Conservation (phyloP, 2,329 filamentous ascomycete species). For the Diplodia intermedia region DNA sequence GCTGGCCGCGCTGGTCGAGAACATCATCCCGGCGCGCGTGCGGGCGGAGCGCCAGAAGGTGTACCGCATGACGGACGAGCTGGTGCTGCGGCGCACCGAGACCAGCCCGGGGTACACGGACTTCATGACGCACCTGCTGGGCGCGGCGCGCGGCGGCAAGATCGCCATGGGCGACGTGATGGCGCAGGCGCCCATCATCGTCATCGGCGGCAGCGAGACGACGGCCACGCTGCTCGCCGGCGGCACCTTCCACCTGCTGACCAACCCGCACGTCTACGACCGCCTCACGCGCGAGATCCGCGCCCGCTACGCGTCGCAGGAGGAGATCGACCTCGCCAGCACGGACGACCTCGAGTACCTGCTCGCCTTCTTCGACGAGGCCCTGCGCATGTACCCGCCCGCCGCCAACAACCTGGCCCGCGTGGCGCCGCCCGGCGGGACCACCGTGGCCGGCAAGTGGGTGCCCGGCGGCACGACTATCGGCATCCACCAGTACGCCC, state of each 20-base stretch:
- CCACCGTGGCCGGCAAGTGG: slow-evolving; percentile 45
- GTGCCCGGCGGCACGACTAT: slow-evolving; percentile 44
- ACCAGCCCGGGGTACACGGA: slow-evolving; percentile 16
- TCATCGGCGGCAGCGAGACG: slow-evolving; percentile 55
- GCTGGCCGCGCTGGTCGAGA: background rate
- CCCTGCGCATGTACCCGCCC: slow-evolving; percentile 52
- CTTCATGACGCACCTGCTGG: slow-evolving; percentile 20
- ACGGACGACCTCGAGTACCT: slow-evolving; percentile 46
- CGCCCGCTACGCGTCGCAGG: slow-evolving; percentile 36
- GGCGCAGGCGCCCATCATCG: background rate
- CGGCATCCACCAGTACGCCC: slow-evolving; percentile 31
- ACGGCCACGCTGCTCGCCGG: slow-evolving; percentile 52
- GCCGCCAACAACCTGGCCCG: slow-evolving; percentile 45
- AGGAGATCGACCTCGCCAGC: slow-evolving; percentile 46
- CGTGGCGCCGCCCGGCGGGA: slow-evolving; percentile 45
- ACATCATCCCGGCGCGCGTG: background rate
- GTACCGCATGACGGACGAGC: slow-evolving; percentile 22
- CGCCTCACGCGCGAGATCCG: slow-evolving; percentile 43
- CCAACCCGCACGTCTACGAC: slow-evolving; percentile 41
- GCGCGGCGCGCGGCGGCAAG: background rate
- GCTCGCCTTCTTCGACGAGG: slow-evolving; percentile 51
- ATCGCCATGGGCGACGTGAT: background rate
- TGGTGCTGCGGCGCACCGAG: slow-evolving; percentile 21
- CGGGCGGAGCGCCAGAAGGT: background rate
- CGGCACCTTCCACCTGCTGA: slow-evolving; percentile 47